phyloP scores from a whole-genome alignment of 2,329 filamentous ascomycete genomes.

The Corinectria fuckeliana region DNA sequence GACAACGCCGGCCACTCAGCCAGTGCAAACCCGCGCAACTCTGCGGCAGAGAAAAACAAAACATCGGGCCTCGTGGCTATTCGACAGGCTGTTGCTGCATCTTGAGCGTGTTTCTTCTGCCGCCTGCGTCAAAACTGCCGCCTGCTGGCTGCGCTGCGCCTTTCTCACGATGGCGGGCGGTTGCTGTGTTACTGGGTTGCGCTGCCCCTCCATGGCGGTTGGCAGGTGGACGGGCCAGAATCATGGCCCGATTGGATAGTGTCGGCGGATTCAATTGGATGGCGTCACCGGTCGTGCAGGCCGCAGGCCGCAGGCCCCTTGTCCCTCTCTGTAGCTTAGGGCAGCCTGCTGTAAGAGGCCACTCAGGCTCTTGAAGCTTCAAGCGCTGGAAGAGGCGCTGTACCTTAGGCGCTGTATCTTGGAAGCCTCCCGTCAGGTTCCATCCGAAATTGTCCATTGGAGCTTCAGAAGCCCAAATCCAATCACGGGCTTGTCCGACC shows the following conservation, averaged over 20 bases:
- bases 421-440: too few relatives aligned
- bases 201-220: slow-evolving; percentile 26
- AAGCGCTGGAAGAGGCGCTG: slow-evolving; percentile 12
- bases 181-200: slow-evolving; percentile 19
- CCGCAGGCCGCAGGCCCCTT: background rate
- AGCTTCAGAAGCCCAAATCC: background rate
- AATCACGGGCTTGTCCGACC: background rate
- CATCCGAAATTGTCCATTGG: background rate
- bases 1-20: slow-evolving; percentile 20
- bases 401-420: background rate
- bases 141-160: slow-evolving; percentile 14
- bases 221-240: slow-evolving; percentile 32
- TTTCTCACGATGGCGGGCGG: background rate
- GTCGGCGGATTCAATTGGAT: slow-evolving; percentile 15
- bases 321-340: background rate
- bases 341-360: too few relatives aligned
- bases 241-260: background rate
- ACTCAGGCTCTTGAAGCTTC: background rate
- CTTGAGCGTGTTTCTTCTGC: slow-evolving; percentile 14
- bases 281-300: slow-evolving; percentile 9
- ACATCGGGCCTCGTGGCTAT: background rate
- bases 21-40: background rate
- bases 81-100: slow-evolving; percentile 6
- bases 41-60: slow-evolving; percentile 9
- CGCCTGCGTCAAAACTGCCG: slow-evolving; percentile 8